Evolutionary conservation across 2,329 filamentous ascomycete species (phyloP), one percentile per base, ranked within the genome.

Genomic region (Botrytis aclada): DNA sequence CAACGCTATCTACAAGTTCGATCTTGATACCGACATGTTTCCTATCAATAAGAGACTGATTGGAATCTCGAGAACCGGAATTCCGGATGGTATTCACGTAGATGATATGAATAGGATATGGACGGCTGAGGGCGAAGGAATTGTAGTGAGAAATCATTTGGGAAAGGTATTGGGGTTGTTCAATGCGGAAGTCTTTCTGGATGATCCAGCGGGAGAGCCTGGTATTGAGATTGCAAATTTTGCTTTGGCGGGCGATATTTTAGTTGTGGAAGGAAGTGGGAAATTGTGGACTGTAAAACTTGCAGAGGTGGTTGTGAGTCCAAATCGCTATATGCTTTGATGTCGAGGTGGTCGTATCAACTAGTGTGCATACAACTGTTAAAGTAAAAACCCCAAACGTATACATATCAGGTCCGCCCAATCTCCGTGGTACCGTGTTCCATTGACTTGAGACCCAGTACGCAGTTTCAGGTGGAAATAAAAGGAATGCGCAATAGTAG

Each of bases 21-120:
- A 72, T 29, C 45, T 72, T 8, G 32, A 69, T 39, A 6, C 29
- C 6, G 51, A 69, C 1, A 14, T 20, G 32, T 69, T 67, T 22
- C 63, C 63, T 3, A 47, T 51, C 25, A 72, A 69, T 10, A 72
- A 69, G 25, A 37, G 51, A n/a, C 39, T 69, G 0, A 22, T 72
- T 41, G 63, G 63, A 16, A 45, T 67, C 4, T n/a, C 63, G 51
- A 54, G 63, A 54, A 60, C 20, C 14, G 70, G 70, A 3, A 37
- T 69, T n/a, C 18, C 70, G 18, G 70, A 69, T 72, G 63, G 70
- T 37, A 61, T 69, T 18, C 45, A 69, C 22, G 20, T 72, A 60
- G 70, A 72, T 72, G 70, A 69, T 34, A 37, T 29, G 22, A 41
- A 32, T 6, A 67, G 47, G 20, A 65, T 69, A 54, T 72, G 63